Conservation (phyloP, 2,329 filamentous ascomycete species). For the Diaporthe sp. region DNA sequence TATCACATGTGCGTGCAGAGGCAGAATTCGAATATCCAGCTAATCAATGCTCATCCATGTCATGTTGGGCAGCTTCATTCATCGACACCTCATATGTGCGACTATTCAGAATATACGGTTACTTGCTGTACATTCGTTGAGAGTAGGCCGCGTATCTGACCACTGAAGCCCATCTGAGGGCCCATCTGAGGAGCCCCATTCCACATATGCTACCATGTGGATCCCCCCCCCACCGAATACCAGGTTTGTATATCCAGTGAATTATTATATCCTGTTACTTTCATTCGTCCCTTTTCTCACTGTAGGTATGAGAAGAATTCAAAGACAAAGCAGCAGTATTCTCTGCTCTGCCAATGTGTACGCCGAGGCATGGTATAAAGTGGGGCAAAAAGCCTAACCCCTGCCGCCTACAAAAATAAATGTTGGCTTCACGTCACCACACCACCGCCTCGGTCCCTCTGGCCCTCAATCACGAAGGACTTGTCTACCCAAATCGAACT, state of each 20-base stretch:
- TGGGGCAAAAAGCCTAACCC: not conserved
- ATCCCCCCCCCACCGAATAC: too few relatives aligned
- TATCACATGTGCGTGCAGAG: not conserved
- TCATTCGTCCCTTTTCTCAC: too few relatives aligned
- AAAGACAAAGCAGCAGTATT: not conserved
- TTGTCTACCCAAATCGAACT: too few relatives aligned
- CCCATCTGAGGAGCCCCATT: not conserved
- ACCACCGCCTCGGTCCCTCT: not conserved
- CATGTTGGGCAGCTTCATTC: not conserved
- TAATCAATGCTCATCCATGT: not conserved
- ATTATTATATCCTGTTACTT: too few relatives aligned
- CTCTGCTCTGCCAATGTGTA: not conserved
- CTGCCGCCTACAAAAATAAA: slow-evolving; percentile 23
- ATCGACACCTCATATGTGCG: not conserved
- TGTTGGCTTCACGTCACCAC: slow-evolving; percentile 6
- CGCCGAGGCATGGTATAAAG: too few relatives aligned
- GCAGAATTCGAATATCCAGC: too few relatives aligned
- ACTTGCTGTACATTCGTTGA: not conserved
- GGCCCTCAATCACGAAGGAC: not conserved
- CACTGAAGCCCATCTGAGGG: not conserved
- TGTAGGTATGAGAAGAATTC: too few relatives aligned
- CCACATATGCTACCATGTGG: too few relatives aligned
- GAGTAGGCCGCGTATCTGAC: not conserved
- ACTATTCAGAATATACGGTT: too few relatives aligned
- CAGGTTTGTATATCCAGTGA: not conserved